Percentiles rank a stretch among this genome's conserved stretches.
Conservation (phyloP, 2,329 filamentous ascomycete species). For the Stemphylium lycopersici region DNA sequence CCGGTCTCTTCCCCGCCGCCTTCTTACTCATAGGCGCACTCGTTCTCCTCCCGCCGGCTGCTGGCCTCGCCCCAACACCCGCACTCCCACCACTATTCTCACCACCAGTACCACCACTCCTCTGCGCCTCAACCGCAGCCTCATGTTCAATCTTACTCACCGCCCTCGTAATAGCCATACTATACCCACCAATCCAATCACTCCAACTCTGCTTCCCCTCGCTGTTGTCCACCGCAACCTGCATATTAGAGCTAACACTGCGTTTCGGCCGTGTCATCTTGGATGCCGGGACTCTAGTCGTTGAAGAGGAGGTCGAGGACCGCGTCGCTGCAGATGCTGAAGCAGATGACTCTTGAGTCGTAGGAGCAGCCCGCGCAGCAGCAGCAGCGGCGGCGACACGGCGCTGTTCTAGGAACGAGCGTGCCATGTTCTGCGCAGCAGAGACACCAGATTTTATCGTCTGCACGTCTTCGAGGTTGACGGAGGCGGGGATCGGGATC, state of each 20-base stretch:
- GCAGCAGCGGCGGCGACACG: constrained; percentile 22
- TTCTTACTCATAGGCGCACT: constrained; percentile 12
- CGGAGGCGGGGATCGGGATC: constrained; percentile 43
- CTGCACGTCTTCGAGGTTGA: constrained; percentile 42
- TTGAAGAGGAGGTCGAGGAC: not conserved
- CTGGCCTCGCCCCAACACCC: not conserved
- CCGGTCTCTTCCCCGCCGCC: constrained; percentile 22
- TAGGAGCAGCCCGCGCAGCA: constrained; percentile 5
- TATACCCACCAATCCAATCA: constrained; percentile 49
- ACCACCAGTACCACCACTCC: not conserved
- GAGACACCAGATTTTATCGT: constrained; percentile 44
- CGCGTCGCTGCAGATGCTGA: not conserved
- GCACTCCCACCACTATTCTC: not conserved
- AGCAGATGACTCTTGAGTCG: not conserved
- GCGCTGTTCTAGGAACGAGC: constrained; percentile 40
- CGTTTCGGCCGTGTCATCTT: constrained; percentile 16
- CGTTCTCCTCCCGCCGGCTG: constrained; percentile 3
- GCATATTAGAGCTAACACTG: constrained; percentile 18
- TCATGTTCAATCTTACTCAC: constrained; percentile 47
- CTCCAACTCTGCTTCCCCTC: constrained; percentile 41
- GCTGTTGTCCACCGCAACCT: constrained; percentile 21
- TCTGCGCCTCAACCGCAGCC: constrained; percentile 41
- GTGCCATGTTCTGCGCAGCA: constrained; percentile 44
- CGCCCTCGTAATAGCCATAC: constrained; percentile 44
- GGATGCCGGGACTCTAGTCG: constrained; percentile 1